Conservation (phyloP, 140 eudicot species). For the Oenanthe javanica region DNA sequence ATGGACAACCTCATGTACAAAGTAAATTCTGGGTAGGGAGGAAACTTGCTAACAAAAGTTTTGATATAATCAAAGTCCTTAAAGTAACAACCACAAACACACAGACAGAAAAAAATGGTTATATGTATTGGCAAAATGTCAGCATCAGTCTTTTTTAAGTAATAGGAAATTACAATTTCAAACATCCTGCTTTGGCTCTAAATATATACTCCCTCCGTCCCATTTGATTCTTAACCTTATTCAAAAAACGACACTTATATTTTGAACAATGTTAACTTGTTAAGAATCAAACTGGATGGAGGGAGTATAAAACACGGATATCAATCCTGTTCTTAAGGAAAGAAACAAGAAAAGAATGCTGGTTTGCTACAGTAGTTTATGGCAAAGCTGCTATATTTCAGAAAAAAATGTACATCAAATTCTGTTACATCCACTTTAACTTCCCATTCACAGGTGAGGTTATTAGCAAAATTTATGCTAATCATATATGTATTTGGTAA, state of each 20-base stretch:
- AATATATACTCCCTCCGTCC: too few species aligned
- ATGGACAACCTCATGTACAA: not conserved
- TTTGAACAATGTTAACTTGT: too few species aligned
- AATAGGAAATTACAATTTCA: not conserved
- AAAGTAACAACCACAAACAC: not conserved
- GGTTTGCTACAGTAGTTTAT: too few species aligned
- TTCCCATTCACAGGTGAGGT: not conserved
- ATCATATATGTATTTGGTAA: not conserved
- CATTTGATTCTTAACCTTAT: too few species aligned
- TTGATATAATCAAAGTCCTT: not conserved
- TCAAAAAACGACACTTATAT: too few species aligned
- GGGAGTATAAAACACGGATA: too few species aligned
- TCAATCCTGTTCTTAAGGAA: too few species aligned
- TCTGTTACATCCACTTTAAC: not conserved
- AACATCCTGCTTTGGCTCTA: too few species aligned
- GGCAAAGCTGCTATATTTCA: not conserved
- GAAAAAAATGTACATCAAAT: too few species aligned
- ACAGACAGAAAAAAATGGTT: not conserved
- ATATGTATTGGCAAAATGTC: not conserved
- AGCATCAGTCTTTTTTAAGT: not conserved
- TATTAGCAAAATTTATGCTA: not conserved
- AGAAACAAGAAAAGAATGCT: too few species aligned
- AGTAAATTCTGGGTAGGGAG: not conserved
- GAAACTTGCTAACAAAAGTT: not conserved
- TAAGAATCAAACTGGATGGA: too few species aligned